Conservation (phyloP, 768 basidiomycete genomes). For the Hemileccinum rubropunctum region DNA sequence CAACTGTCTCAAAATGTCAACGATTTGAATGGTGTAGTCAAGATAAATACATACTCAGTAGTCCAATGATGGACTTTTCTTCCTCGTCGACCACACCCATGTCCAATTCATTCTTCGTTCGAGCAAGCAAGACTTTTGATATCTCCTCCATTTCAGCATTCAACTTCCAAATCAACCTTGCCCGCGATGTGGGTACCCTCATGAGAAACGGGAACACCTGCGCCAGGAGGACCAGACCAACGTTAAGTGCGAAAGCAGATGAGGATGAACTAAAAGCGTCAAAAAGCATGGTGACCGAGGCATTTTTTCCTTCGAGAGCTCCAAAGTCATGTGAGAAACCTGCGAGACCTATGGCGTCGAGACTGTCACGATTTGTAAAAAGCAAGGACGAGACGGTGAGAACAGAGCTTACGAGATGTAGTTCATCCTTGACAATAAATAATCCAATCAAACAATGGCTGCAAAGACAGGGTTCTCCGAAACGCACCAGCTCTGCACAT, state of each 20-base stretch:
- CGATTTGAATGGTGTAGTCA: neutral
- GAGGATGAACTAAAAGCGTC: slow-evolving; percentile 31
- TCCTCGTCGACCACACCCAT: slow-evolving; percentile 17
- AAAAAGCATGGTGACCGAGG: slow-evolving; percentile 40
- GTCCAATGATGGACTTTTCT: slow-evolving; percentile 27
- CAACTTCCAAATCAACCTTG: slow-evolving; percentile 29
- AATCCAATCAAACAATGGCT: neutral
- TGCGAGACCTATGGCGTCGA: slow-evolving; percentile 59
- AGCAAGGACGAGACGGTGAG: no score
- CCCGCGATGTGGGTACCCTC: slow-evolving; percentile 36
- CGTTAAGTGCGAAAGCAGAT: slow-evolving; percentile 23
- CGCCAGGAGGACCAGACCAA: slow-evolving; percentile 35
- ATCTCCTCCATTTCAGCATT: slow-evolving; percentile 38
- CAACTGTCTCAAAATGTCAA: slow-evolving; percentile 28
- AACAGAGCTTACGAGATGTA: slow-evolving; percentile 27
- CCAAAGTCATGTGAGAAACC: slow-evolving; percentile 62
- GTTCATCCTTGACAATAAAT: slow-evolving; percentile 28
- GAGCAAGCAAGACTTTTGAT: slow-evolving; percentile 38
- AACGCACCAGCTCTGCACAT: slow-evolving; percentile 36
- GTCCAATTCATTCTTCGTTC: slow-evolving; percentile 35
- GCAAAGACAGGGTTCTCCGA: no score
- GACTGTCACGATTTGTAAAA: slow-evolving; percentile 24
- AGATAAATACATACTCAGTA: slow-evolving; percentile 22
- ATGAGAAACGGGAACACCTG: slow-evolving; percentile 36
- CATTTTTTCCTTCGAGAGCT: slow-evolving; percentile 46